Conservation (phyloP, 208 protist species). For the Trichomonas gallinae region DNA sequence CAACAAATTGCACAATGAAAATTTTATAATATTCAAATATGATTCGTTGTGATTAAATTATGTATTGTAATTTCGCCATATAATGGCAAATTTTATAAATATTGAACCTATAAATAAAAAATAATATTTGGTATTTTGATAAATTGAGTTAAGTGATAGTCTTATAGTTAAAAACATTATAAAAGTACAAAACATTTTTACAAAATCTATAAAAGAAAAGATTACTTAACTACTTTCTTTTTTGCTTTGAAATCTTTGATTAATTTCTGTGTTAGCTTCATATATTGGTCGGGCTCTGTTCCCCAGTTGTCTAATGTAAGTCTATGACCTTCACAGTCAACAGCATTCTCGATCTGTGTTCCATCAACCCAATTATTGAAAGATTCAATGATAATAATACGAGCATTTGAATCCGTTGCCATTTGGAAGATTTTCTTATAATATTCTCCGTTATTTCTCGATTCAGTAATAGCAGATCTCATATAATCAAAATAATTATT, state of each 20-base stretch:
- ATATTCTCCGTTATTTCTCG: background rate
- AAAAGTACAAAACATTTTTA: no score
- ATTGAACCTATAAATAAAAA: no score
- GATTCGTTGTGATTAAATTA: no score
- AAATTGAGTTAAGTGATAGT: no score
- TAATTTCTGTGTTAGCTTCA: background rate
- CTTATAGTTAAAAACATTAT: no score
- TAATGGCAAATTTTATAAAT: no score
- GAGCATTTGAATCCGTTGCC: background rate
- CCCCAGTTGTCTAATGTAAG: background rate
- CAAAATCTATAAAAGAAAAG: no score
- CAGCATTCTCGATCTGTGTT: background rate
- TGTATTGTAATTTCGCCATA: no score
- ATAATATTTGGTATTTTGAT: no score
- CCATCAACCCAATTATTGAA: background rate
- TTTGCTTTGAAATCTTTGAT: background rate
- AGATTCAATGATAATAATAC: background rate
- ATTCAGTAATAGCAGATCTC: background rate
- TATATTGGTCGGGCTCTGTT: background rate
- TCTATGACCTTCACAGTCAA: background rate
- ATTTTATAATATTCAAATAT: no score
- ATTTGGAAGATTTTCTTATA: background rate
- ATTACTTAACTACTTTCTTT: background rate
- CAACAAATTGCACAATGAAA: no score
- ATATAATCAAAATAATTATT: no score